Conservation (phyloP, 2,329 filamentous ascomycete species). For the Eutypella sp. region DNA sequence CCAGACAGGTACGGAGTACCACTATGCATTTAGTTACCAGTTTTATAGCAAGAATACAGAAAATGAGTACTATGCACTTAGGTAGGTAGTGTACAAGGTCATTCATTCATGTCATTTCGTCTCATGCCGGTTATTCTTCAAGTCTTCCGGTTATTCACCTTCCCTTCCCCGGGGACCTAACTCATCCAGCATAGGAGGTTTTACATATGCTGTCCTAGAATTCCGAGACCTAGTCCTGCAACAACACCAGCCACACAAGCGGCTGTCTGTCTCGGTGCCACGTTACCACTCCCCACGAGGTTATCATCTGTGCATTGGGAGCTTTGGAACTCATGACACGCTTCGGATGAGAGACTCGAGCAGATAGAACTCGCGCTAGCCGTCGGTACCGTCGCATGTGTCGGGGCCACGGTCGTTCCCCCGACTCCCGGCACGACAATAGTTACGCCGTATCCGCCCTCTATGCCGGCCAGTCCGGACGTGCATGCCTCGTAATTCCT, state of each 20-base stretch:
- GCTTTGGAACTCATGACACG: constrained; percentile 41
- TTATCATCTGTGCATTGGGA: constrained; percentile 34
- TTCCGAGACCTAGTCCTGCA: constrained; percentile 27
- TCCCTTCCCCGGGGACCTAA: no score
- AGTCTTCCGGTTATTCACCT: no score
- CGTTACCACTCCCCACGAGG: constrained; percentile 22
- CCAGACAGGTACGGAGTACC: no score
- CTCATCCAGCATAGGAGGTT: not conserved
- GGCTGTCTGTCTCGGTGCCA: constrained; percentile 21
- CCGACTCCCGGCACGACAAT: constrained; percentile 50
- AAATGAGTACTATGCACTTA: no score
- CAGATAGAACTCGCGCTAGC: constrained; percentile 50
- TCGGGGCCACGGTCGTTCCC: constrained; percentile 46
- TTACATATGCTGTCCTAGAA: constrained; percentile 22
- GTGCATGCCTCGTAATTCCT: constrained; percentile 51
- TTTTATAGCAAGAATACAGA: no score
- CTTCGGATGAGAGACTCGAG: constrained; percentile 47
- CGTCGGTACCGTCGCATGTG: constrained; percentile 32
- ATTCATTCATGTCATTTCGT: not conserved
- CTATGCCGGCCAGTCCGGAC: constrained; percentile 37
- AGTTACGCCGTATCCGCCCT: constrained; percentile 46
- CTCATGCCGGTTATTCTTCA: not conserved
- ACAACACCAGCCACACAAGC: constrained; percentile 24
- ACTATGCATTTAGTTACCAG: no score
- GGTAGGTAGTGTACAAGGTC: no score